Evolutionary conservation across 2,329 filamentous ascomycete species (phyloP).

Genomic region (Pseudocercospora fuligena): DNA sequence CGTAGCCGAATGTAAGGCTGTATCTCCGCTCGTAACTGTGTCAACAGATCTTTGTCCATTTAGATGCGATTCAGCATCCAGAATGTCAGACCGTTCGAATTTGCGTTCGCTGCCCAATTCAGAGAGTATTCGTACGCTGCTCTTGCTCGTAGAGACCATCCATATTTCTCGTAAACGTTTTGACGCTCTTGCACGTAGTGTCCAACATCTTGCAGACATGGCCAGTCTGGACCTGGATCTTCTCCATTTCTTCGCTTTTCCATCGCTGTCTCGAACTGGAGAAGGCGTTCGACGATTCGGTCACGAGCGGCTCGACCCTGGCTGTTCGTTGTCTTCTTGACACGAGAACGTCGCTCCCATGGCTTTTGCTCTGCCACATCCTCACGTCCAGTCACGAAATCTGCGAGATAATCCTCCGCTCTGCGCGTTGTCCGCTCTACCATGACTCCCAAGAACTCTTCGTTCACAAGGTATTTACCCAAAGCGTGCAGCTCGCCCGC

Average conservation of each 20-base stretch:
- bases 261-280: conserved; percentile 38
- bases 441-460: conserved; percentile 51
- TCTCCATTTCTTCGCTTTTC: conserved; percentile 37
- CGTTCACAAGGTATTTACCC: conserved; percentile 52
- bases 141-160: conserved; percentile 37
- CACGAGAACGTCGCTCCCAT: conserved; percentile 62
- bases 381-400: conserved; percentile 62
- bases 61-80: conserved; percentile 46
- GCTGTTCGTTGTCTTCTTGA: conserved; percentile 39
- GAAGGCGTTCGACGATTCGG: conserved; percentile 32
- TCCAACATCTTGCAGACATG: conserved; percentile 41
- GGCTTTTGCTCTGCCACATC: conserved; percentile 64
- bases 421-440: conserved; percentile 45
- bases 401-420: conserved; percentile 54
- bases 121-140: conserved; percentile 50
- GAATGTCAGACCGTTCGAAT: conserved; percentile 53
- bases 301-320: conserved; percentile 46
- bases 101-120: conserved; percentile 61
- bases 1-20: conserved; percentile 38
- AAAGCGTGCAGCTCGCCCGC: conserved; percentile 41
- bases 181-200: conserved; percentile 38
- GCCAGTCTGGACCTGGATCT: conserved; percentile 40
- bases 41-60: conserved; percentile 36
- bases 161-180: conserved; percentile 36
- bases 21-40: conserved; percentile 42